Conservation (phyloP, 371 early-diverging fungal species). For the Apophysomyces trapeziformis region DNA sequence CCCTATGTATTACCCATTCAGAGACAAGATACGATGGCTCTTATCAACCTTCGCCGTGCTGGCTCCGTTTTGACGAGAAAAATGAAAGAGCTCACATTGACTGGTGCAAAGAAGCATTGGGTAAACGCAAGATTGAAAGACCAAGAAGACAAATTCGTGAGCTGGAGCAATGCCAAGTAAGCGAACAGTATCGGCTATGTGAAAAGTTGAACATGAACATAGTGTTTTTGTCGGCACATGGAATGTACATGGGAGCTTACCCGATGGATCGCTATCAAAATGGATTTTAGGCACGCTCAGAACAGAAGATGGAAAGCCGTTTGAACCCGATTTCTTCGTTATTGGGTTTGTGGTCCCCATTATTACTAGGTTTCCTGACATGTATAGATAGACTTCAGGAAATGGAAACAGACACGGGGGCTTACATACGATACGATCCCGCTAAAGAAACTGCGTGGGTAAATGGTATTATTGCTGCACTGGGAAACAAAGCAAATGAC, state of each 20-base stretch:
- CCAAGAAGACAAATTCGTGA: conserved; percentile 57
- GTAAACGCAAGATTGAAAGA: conserved; percentile 57
- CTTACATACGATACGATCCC: conserved; percentile 79
- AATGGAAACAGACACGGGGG: conserved; percentile 84
- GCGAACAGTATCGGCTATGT: not conserved
- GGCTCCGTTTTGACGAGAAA: conserved; percentile 22
- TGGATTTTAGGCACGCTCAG: conserved; percentile 66
- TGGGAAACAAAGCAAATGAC: conserved; percentile 52
- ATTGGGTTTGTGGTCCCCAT: conserved; percentile 59
- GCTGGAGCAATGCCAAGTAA: conserved; percentile 54
- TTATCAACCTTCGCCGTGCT: conserved; percentile 40
- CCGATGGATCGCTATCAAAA: conserved; percentile 58
- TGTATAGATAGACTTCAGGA: conserved; percentile 77
- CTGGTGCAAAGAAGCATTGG: conserved; percentile 63
- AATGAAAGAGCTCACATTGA: conserved; percentile 18
- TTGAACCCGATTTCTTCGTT: conserved; percentile 72
- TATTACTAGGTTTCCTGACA: not conserved
- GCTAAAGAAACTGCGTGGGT: conserved; percentile 84
- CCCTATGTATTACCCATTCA: conserved; percentile 42
- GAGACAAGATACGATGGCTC: conserved; percentile 36
- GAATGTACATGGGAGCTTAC: conserved; percentile 87
- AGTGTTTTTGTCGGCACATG: conserved; percentile 88
- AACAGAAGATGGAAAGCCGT: conserved; percentile 35
- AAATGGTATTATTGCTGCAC: conserved; percentile 65
- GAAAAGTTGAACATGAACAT: not conserved